Base-by-base conservation (phyloP, 2,329 filamentous ascomycete species). In the Colletotrichum nymphaeae region DNA sequence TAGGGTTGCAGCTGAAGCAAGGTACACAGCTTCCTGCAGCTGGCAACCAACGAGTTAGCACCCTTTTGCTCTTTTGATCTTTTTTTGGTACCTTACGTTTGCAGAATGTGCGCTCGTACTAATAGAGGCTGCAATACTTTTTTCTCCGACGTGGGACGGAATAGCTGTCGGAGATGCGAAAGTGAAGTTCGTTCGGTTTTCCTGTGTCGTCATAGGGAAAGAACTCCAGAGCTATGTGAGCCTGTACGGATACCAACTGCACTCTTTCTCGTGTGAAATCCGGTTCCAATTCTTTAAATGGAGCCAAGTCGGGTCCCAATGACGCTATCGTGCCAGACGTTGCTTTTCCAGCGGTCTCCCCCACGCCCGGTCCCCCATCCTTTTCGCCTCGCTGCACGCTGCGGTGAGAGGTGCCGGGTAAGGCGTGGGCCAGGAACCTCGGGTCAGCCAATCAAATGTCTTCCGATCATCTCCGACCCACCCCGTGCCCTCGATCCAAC, bases 251-350 rank as follows among this genome's bases (percentile, higher is more conserved):
- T 35, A 35, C 11, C 32, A 35, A 35, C 9, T 12, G 32, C 22
- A 56, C 67, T 28, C 58, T 52, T 52, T 22, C 26, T 73, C 60
- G 66, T 67, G 69, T 53, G 70, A 35, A 57, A 57, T 64, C 42
- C 19, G 24, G 53, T 32, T 59, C 59, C 69, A 46, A n/a, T 63
- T 49, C 55, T 63, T 32, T 16, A 56, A 49, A 49, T 49, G 42
- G 42, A 49, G 42, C 42, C 42, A 49, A 49, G 42, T 59, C 59
- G 55, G 24, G 52, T 60, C 24, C 66, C 59, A 64, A 70, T 73
- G 70, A 73, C 70, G 70, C 59, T 73, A 73, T 73, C 46, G 66
- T 66, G 19, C 42, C 42, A 49, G 8, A 55, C 69, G 35, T 72
- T 63, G 58, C 46, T 69, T 63, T 64, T 53, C 46, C 46, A 64